These are phyloP conservation scores for Cryptosporidium tyzzeri DNA, from an alignment of 169 alveolate genomes.

Conservation along the genomic window DNA sequence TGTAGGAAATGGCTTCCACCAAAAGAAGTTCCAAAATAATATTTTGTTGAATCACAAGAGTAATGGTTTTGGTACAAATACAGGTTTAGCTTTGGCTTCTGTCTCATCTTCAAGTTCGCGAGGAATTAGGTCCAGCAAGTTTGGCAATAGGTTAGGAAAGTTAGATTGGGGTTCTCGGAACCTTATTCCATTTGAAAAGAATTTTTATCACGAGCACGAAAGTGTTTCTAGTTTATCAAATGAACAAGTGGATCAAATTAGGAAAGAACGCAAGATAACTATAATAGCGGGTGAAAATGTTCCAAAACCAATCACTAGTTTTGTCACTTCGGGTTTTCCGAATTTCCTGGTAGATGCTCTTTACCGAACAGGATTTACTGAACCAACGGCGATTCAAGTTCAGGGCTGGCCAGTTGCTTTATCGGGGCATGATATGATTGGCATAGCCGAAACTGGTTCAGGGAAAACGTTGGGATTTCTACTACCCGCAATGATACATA, in stretches of 20 bases:
- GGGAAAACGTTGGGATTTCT: conserved; percentile 98
- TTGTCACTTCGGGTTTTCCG: conserved; percentile 93
- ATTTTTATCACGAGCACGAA: conserved; percentile 92
- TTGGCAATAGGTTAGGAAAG: conserved; percentile 84
- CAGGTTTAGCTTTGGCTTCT: conserved; percentile 32
- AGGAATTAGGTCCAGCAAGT: conserved; percentile 67
- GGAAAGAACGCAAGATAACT: conserved; percentile 87
- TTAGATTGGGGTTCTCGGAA: conserved; percentile 88
- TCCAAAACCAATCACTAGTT: conserved; percentile 93
- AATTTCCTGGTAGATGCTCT: conserved; percentile 90
- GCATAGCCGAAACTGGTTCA: conserved; percentile 99
- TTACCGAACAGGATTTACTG: conserved; percentile 86
- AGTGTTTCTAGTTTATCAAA: conserved; percentile 85
- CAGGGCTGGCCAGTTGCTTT: conserved; percentile 97
- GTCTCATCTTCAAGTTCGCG: conserved; percentile 29
- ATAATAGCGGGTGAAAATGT: conserved; percentile 88
- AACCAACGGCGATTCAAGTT: conserved; percentile 96
- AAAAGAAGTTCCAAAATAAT: conserved; percentile 21
- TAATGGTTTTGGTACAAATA: background rate
- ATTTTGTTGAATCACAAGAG: background rate
- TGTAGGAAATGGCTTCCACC: conserved; percentile 5
- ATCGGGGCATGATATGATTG: conserved; percentile 96
- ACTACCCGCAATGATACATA: conserved; percentile 96
- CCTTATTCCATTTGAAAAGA: conserved; percentile 92
- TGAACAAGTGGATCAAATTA: conserved; percentile 88